Base-by-base conservation (phyloP, 2,329 filamentous ascomycete species). In the Teratosphaeria gauchensis region DNA sequence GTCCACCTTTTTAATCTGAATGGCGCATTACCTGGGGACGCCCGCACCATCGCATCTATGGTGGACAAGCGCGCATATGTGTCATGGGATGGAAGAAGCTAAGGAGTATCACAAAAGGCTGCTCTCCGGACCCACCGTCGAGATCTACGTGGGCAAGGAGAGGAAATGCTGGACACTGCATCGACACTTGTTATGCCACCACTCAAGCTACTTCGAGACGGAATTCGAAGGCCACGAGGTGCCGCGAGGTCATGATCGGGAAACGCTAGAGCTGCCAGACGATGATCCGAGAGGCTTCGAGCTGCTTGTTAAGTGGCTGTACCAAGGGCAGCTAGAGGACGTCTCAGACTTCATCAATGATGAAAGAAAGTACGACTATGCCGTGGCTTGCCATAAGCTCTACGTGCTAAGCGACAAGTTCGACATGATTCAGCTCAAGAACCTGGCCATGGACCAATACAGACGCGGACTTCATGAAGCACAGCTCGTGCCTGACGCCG, bases 281-380 rank as follows among this genome's bases (percentile, higher is more conserved):
- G 72, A 80, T 66, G 78, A 81, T 57, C 77, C 80, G 3, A 69
- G 70, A 7, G 80, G 79, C 28, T 82, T 82, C 63, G 78, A 81
- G 66, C 67, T 82, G 59, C 73, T 82, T 16, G 78, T 82, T 5
- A 81, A 81, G 68, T 82, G 79, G 79, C 72, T 82, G 8, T 82
- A 82, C 58, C 80, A 82, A 66, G 80, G 80, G 56, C 75, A 71
- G 52, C 74, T 82, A 53, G 78, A 81, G 60, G 76, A 81, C 61
- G 75, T 78, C 21, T 76, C 75, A 4, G 71, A 75, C 53, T 69
- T 80, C 11, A 71, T 75, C 57, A 72, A 77, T 32, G 52, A 53
- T 8, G 74, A 76, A 53, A 73, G 76, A 60, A 80, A 81, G 67
- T 82, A 81, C 73, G 77, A 80, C 14, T 77, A 82, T 62, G 80